These are phyloP conservation scores for Pisolithus tinctorius DNA, from an alignment of 768 basidiomycete genomes.

Conservation along the genomic window DNA sequence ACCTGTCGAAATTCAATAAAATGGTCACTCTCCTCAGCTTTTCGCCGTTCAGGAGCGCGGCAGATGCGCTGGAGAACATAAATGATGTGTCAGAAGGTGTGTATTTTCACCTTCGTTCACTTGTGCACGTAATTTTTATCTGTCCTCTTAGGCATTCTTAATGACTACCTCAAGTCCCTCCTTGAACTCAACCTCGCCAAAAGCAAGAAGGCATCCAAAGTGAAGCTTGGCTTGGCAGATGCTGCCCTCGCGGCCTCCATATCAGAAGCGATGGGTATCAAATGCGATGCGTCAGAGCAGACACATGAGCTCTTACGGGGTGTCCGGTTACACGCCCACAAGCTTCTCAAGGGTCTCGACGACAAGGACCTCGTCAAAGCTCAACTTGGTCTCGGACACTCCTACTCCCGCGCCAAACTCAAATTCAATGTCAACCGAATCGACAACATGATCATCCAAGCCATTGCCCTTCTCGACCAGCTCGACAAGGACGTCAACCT, in stretches of 20 bases:
- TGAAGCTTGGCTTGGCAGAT: slow-evolving; percentile 79
- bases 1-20: slow-evolving; percentile 84
- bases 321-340: slow-evolving; percentile 84
- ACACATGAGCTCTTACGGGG: slow-evolving; percentile 86
- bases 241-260: slow-evolving; percentile 68
- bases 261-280: slow-evolving; percentile 60
- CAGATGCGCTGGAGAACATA: slow-evolving; percentile 89
- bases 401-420: slow-evolving; percentile 94
- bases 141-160: slow-evolving; percentile 60
- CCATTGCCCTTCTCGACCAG: slow-evolving; percentile 95
- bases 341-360: slow-evolving; percentile 84
- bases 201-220: slow-evolving; percentile 58
- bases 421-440: slow-evolving; percentile 96
- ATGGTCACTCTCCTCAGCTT: slow-evolving; percentile 90
- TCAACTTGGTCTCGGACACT: slow-evolving; percentile 95
- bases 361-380: slow-evolving; percentile 85
- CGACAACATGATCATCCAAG: slow-evolving; percentile 99
- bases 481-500: slow-evolving; percentile 99
- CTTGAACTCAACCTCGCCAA: slow-evolving; percentile 85
- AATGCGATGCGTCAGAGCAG: slow-evolving; percentile 77
- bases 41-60: slow-evolving; percentile 89
- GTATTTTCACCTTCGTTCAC: slow-evolving; percentile 15
- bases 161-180: slow-evolving; percentile 74
- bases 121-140: background rate
- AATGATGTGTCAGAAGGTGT: slow-evolving; percentile 95